Base-by-base conservation (phyloP, 208 protist genomes). In the Angomonas deanei region DNA sequence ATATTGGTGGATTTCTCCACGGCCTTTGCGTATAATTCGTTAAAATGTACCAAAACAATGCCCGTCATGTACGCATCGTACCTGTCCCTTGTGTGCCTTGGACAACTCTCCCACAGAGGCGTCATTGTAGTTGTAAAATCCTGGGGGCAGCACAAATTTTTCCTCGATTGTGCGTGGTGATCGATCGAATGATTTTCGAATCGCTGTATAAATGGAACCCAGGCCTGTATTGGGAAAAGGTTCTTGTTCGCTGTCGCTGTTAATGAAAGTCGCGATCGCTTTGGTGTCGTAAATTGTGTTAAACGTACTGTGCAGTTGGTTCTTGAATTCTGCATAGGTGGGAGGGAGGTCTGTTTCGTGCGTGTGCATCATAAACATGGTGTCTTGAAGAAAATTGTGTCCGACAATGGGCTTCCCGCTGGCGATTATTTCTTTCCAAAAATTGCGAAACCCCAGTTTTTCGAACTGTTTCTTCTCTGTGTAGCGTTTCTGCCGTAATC, bases 301-400 rank as follows among this genome's bases (percentile, higher is more conserved):
- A 33, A 93, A 74, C 10, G 46, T 48, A 24, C 57, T 8, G 3
- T 78, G 68, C 6, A 80, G 47, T 0, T 62, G 5, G 19, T 70
- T 52, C 53, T 90, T 90, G 42, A 85, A 93, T 23, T 73, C 60
- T 0, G 62, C 21, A 72, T 90, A 90, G 21, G 57, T 19, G 21
- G 30, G 1, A 3, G 86, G 74, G n/a, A 93, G 61, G 1, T 49
- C 23, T 21, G 39, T 34, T 49, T 90, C 78, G 59, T 93, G 81
- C 82, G 88, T 86, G 64, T 88, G 70, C 0, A 89, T 47, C 81
- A 93, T 87, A 61, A 93, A 93, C 81, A 93, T 88, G 3, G 87
- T n/a, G 33, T 93, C 87, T 27, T 79, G 64, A 61, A 80, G 76
- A 65, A 88, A 91, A 54, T 93, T 91, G 66, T 93, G 87, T 1